Conservation (phyloP, 345 rosid genomes). For the Gossypium australe region DNA sequence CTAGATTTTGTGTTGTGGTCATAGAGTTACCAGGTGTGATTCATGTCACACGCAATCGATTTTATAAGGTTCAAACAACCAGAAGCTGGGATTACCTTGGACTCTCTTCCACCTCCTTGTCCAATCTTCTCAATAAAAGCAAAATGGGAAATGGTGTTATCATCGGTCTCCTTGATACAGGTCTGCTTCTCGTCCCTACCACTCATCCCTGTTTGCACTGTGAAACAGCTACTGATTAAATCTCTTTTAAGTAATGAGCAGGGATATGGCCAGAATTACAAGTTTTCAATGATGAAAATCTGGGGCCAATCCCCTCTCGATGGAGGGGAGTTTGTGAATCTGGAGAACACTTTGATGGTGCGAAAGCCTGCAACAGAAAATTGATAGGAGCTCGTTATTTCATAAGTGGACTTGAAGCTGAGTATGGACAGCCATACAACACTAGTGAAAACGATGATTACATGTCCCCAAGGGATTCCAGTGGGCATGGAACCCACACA, state of each 20-base stretch:
- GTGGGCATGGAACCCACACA: constrained; percentile 59
- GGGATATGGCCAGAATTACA: constrained; percentile 73
- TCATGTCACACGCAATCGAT: constrained; percentile 30
- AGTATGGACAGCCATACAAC: constrained; percentile 13
- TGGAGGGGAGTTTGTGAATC: constrained; percentile 50
- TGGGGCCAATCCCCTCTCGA: constrained; percentile 41
- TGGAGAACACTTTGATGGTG: constrained; percentile 42
- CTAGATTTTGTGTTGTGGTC: background rate
- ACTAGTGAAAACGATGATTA: background rate
- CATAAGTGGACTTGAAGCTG: constrained; percentile 30
- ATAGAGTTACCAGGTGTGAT: constrained; percentile 39
- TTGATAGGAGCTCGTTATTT: constrained; percentile 58
- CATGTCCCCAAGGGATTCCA: constrained; percentile 8
- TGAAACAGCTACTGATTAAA: background rate
- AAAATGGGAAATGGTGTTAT: constrained; percentile 37
- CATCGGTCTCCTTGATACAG: constrained; percentile 44
- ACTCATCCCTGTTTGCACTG: background rate
- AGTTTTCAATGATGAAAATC: constrained; percentile 48
- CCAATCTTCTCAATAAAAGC: constrained; percentile 30
- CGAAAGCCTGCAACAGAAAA: constrained; percentile 37
- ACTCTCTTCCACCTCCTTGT: constrained; percentile 21
- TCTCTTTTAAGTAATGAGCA: background rate
- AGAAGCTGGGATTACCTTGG: constrained; percentile 45
- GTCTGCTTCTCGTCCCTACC: constrained; percentile 16
- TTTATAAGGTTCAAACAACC: constrained; percentile 34